Evolutionary conservation across 768 basidiomycete genomes (phyloP), one percentile per base, ranked within the genome.

Genomic region (Candolleomyces eurysporus): DNA sequence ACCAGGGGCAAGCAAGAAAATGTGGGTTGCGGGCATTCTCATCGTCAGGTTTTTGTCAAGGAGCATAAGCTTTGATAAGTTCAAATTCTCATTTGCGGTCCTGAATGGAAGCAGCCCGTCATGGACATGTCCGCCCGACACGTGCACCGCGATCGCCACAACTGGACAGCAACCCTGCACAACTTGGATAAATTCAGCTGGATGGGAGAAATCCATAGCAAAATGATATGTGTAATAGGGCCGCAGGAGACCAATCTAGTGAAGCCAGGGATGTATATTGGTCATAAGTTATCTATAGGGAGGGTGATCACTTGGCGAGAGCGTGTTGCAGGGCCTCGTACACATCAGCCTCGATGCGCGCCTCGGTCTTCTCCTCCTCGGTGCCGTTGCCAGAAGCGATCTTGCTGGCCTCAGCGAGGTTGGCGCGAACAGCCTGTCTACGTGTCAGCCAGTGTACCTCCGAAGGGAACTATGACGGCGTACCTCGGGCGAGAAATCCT

Each of bases 241-340:
- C 36, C n/a, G 17, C 14, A 19, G 10, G 39, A 21, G 19, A 19
- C 6, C 14, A 42, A 19, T 56, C 54, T 56, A 56, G 54, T 19
- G 54, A 8, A 56, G 52, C 19, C 30, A 16, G 49, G 19, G 21
- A 19, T 32, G 54, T 56, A 43, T 56, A 56, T 56, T 61, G 36
- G 55, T 49, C 56, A 61, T 40, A 61, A 57, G 49, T 57, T 61
- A 61, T 61, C 61, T 61, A 61, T 19, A 30, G 16, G 48, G 16
- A 6, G 17, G 36, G 57, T 42, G 53, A 61, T 66, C 75, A 79
- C 68, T 78, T 78, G 50, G 77, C 72, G 65, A 98, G 76, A 66
- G 94, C 94, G 65, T 91, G 85, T 74, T 98, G 96, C 62, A 99
- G 82, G 48, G 93, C 86, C 81, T 98, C 97, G 72, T 96, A 98